Percentiles rank a stretch among this genome's conserved stretches.
Evolutionary conservation across 208 protist genomes (phyloP).

Genomic region (Crithidia expoeki): DNA sequence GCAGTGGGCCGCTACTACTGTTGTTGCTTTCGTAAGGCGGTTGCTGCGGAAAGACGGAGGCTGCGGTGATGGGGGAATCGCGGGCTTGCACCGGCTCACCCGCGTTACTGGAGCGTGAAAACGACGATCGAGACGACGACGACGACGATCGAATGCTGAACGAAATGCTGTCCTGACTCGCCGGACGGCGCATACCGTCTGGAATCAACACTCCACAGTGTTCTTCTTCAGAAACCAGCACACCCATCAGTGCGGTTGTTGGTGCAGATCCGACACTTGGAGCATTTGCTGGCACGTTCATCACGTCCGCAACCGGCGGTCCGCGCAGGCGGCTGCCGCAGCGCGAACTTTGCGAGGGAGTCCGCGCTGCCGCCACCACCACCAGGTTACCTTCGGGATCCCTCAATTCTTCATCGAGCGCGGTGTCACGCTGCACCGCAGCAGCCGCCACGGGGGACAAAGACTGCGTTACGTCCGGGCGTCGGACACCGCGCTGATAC

Average conservation of each 20-base stretch:
- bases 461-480: neutral
- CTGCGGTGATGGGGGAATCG: neutral
- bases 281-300: constrained; percentile 1
- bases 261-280: no score
- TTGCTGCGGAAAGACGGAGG: neutral
- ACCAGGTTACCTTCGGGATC: neutral
- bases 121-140: neutral
- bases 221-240: neutral
- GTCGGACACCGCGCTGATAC: no score
- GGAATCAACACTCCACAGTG: neutral
- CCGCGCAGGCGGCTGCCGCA: constrained; percentile 1
- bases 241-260: no score
- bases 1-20: neutral
- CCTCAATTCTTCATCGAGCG: constrained; percentile 2
- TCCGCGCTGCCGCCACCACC: neutral
- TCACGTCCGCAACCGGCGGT: constrained; percentile 13
- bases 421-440: neutral
- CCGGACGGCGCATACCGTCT: neutral
- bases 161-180: constrained; percentile 14
- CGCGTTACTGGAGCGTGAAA: neutral
- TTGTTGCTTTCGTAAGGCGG: neutral
- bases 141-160: constrained; percentile 15
- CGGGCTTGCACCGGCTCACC: neutral
- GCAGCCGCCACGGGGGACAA: neutral
- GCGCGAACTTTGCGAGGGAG: constrained; percentile 3